Conservation (phyloP, 805 yeast genomes). For the Trichomonascus vanleenenianus region DNA sequence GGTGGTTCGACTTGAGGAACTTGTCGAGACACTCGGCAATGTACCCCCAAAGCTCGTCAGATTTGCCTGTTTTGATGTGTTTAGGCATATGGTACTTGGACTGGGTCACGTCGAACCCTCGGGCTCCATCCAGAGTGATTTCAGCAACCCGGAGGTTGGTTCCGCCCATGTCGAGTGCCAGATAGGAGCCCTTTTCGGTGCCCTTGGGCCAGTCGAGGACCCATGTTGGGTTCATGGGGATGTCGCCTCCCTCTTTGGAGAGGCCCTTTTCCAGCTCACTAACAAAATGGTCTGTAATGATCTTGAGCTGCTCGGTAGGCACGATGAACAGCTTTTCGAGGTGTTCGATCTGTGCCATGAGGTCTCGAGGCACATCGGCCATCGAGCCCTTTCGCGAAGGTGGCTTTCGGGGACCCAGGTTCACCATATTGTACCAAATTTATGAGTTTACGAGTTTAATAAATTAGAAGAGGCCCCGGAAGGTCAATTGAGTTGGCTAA, state of each 20-base stretch:
- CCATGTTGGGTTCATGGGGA: slow-evolving; percentile 98
- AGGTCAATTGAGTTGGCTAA: too few species aligned
- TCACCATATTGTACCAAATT: slow-evolving; percentile 56
- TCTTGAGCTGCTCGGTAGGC: slow-evolving; percentile 48
- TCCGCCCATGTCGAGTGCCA: slow-evolving; percentile 96
- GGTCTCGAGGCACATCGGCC: slow-evolving; percentile 58
- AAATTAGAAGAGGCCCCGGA: too few species aligned
- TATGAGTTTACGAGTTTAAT: too few species aligned
- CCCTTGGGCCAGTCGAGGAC: slow-evolving; percentile 93
- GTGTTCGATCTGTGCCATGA: slow-evolving; percentile 49
- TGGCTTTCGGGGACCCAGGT: slow-evolving; percentile 76
- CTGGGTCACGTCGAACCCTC: slow-evolving; percentile 79
- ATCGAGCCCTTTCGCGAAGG: slow-evolving; percentile 67
- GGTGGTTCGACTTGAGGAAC: slow-evolving; percentile 62
- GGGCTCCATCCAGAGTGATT: slow-evolving; percentile 74
- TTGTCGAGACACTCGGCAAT: slow-evolving; percentile 73
- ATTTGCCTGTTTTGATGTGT: slow-evolving; percentile 66
- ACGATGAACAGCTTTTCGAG: slow-evolving; percentile 60
- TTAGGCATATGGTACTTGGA: slow-evolving; percentile 77
- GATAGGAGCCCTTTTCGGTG: slow-evolving; percentile 75
- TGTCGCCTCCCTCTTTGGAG: slow-evolving; percentile 62
- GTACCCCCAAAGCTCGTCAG: slow-evolving; percentile 73
- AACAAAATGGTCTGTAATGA: slow-evolving; percentile 69
- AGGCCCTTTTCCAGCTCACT: slow-evolving; percentile 77
- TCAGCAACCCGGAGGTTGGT: slow-evolving; percentile 91